Conservation (phyloP, 257 asterid genomes). For the Cruciata laevipes region DNA sequence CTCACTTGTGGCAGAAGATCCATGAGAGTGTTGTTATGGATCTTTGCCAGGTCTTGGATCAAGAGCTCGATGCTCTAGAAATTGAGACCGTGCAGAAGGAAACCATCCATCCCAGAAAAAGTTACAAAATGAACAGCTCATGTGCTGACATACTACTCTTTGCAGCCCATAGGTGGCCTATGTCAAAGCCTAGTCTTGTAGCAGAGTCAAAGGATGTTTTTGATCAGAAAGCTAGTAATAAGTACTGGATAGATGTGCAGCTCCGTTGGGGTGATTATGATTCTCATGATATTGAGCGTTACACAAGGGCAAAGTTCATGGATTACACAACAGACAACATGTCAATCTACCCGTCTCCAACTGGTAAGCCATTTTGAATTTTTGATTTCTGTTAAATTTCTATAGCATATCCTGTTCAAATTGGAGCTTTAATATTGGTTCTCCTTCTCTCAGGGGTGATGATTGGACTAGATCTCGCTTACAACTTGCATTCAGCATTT, state of each 20-base stretch:
- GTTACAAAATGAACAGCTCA: slow-evolving; percentile 99
- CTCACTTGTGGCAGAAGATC: slow-evolving; percentile 98
- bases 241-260: slow-evolving; percentile 99
- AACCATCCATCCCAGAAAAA: slow-evolving; percentile 96
- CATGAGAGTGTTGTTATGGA: slow-evolving; percentile 99
- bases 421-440: background rate
- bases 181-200: slow-evolving; percentile 99
- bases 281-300: slow-evolving; percentile 95
- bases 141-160: slow-evolving; percentile 94
- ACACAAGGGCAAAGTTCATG: slow-evolving; percentile 95
- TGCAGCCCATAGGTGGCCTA: slow-evolving; percentile 99
- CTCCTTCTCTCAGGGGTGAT: slow-evolving; percentile 64
- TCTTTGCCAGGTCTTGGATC: slow-evolving; percentile 99
- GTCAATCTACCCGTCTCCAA: slow-evolving; percentile 99
- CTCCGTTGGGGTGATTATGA: slow-evolving; percentile 99
- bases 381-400: background rate
- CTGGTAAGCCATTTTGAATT: slow-evolving; percentile 41
- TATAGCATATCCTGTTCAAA: background rate
- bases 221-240: slow-evolving; percentile 97
- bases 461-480: slow-evolving; percentile 98
- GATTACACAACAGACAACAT: slow-evolving; percentile 97
- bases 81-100: slow-evolving; percentile 99
- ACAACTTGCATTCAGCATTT: slow-evolving; percentile 92
- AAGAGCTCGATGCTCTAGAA: slow-evolving; percentile 92
- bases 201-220: slow-evolving; percentile 98